phyloP scores from a whole-genome alignment of 1,284 basidiomycete genomes.

The Phenoliferia sp. region DNA sequence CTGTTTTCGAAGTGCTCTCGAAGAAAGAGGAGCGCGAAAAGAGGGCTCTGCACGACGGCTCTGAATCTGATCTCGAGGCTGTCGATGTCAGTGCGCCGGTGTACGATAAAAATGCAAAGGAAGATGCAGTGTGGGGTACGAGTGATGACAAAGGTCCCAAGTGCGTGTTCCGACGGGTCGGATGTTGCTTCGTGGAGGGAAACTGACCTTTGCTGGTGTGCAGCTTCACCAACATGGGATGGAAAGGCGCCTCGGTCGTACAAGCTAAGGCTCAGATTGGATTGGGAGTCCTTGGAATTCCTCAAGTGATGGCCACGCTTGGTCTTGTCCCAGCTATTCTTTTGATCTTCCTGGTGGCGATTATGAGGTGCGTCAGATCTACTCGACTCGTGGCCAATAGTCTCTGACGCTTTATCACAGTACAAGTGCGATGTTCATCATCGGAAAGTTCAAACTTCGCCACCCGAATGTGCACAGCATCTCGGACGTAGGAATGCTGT shows the following conservation, averaged over 20 bases:
- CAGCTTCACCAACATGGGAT: conserved; percentile 1
- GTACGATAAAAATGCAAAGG: not conserved
- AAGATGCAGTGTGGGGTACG: not conserved
- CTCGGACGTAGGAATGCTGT: not conserved
- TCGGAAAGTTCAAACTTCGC: conserved; percentile 6
- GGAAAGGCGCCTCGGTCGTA: not conserved
- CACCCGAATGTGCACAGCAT: conserved; percentile 2
- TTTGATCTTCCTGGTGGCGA: not conserved
- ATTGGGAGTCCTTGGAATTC: conserved; percentile 6
- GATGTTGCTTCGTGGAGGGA: not conserved
- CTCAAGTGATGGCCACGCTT: not conserved
- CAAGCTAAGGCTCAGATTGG: conserved; percentile 9
- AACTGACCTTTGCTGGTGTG: not conserved
- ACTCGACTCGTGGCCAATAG: no score
- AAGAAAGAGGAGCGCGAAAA: no score
- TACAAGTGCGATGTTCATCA: not conserved
- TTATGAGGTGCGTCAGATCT: no score
- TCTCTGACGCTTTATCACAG: no score
- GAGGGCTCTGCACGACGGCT: no score
- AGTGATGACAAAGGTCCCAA: not conserved
- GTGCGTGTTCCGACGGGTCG: not conserved
- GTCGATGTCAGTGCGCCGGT: not conserved
- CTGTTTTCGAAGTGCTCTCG: no score
- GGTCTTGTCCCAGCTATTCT: conserved; percentile 9
- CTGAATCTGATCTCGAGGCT: not conserved